Evolutionary conservation across 2,329 filamentous ascomycete species (phyloP).

Genomic region (Tolypocladium guangdongense): DNA sequence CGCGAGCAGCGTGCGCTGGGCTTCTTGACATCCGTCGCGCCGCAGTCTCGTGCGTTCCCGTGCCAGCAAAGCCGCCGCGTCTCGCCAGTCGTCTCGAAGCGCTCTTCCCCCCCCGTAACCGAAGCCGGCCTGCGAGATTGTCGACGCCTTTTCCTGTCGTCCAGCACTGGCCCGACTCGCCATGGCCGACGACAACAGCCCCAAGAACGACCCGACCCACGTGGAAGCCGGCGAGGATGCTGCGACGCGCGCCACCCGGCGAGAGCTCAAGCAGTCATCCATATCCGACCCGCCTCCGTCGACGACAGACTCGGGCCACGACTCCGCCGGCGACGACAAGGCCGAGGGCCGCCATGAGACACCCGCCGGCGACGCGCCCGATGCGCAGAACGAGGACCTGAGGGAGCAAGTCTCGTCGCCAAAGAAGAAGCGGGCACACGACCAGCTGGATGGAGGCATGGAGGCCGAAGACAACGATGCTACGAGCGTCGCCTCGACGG

Average conservation of each 20-base stretch:
- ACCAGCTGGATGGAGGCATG: constrained; percentile 42
- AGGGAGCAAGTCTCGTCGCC: constrained; percentile 46
- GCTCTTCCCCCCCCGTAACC: not conserved
- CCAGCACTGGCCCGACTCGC: constrained; percentile 1
- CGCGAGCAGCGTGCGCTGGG: not conserved
- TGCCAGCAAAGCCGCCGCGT: not conserved
- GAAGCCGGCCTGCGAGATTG: not conserved
- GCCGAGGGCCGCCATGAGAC: constrained; percentile 16
- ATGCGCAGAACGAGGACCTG: constrained; percentile 23
- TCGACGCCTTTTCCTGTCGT: not conserved
- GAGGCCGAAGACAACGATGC: constrained; percentile 30
- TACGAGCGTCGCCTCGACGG: constrained; percentile 29
- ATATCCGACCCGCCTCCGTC: constrained; percentile 39
- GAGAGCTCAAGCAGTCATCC: constrained; percentile 53
- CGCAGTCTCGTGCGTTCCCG: not conserved
- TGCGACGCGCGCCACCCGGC: constrained; percentile 50
- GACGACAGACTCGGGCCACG: constrained; percentile 3
- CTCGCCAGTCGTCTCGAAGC: not conserved
- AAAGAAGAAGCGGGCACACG: constrained; percentile 55
- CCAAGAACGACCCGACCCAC: constrained; percentile 21
- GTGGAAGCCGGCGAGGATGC: constrained; percentile 43
- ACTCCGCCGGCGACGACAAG: constrained; percentile 9
- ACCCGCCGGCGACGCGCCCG: constrained; percentile 22
- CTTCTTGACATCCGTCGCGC: not conserved
- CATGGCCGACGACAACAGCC: constrained; percentile 36